Conservation (phyloP, 1,284 basidiomycete genomes). For the Hemileia vastatrix region DNA sequence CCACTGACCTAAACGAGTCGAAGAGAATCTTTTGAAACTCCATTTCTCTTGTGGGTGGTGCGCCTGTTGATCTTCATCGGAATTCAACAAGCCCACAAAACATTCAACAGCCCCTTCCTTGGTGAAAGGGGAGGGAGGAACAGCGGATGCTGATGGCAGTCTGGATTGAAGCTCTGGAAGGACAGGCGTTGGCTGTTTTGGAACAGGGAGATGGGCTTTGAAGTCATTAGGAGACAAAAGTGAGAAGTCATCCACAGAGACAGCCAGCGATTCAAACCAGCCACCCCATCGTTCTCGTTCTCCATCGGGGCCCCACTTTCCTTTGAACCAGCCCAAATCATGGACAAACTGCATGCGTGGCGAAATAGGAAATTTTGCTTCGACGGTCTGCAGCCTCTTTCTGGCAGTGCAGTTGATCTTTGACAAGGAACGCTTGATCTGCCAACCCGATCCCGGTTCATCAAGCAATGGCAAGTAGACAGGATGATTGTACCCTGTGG, state of each 20-base stretch:
- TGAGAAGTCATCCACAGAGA: too few relatives aligned
- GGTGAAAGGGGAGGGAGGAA: too few relatives aligned
- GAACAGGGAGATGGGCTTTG: too few relatives aligned
- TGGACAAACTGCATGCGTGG: slow-evolving; percentile 63
- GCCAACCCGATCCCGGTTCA: not conserved
- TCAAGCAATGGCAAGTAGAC: too few relatives aligned
- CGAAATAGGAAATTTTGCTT: slow-evolving; percentile 57
- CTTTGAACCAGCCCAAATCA: slow-evolving; percentile 66
- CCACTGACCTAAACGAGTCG: slow-evolving; percentile 51
- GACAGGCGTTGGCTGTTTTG: too few relatives aligned
- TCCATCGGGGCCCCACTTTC: slow-evolving; percentile 49
- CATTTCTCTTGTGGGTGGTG: too few relatives aligned
- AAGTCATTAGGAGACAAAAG: too few relatives aligned
- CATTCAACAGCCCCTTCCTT: slow-evolving; percentile 61
- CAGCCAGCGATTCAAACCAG: slow-evolving; percentile 27
- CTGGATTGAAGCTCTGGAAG: too few relatives aligned
- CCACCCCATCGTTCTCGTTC: slow-evolving; percentile 31
- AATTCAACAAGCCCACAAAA: slow-evolving; percentile 50
- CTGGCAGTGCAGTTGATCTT: not conserved
- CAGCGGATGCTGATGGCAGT: too few relatives aligned
- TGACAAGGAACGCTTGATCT: not conserved
- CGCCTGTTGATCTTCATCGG: too few relatives aligned
- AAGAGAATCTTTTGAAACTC: slow-evolving; percentile 53
- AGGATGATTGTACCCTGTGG: slow-evolving; percentile 1
- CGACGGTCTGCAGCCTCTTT: slow-evolving; percentile 9